Base-by-base conservation (phyloP, 106 monocot species). In the Dioscorea dumetorum region DNA sequence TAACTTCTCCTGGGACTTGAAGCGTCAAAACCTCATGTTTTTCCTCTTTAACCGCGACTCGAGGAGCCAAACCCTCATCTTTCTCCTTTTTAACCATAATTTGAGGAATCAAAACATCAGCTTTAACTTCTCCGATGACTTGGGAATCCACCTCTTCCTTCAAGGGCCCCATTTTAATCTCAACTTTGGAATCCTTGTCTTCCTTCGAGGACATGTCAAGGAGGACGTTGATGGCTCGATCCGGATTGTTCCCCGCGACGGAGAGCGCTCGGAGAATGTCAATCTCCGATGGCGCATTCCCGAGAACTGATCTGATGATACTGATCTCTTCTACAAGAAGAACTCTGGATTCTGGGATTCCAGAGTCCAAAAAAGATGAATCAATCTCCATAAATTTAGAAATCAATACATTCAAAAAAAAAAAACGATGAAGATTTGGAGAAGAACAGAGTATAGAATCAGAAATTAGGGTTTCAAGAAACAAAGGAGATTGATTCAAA, bases 151-250 rank as follows among this genome's bases (percentile, higher is more conserved):
- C 52, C 4, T 50, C 53, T 31, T 15, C 14, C 22, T 33, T 33
- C 11, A 33, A 8, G 17, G 62, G 18, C 34, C 48, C 34, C 51
- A 33, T 73, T 31, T 75, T 75, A 28, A 80, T 58, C 28, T n/a
- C 5, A 33, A 12, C n/a, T 33, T 22, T 20, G 12, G 35, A 13
- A 18, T 67, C 70, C 50, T 58, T 58, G 24, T 31, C 59, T 28
- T 33, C 31, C 24, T 63, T 69, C 48, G 58, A 15, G 23, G 73
- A 70, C 32, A 62, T 49, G 52, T 94, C 90, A 21, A 94, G 85
- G 61, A 94, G 84, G 17, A 83, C 59, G 67, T 87, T 82, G 74
- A 90, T 76, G 51, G 94, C 94, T 12, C 87, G 82, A 50, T 81
- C 66, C 14, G 72, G 33, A 67, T 94, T 85, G 70, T 80, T 83